Percentiles rank a stretch among this genome's conserved stretches.
phyloP scores from a whole-genome alignment of 2,329 filamentous ascomycete species.

The Aspergillus uvarum region DNA sequence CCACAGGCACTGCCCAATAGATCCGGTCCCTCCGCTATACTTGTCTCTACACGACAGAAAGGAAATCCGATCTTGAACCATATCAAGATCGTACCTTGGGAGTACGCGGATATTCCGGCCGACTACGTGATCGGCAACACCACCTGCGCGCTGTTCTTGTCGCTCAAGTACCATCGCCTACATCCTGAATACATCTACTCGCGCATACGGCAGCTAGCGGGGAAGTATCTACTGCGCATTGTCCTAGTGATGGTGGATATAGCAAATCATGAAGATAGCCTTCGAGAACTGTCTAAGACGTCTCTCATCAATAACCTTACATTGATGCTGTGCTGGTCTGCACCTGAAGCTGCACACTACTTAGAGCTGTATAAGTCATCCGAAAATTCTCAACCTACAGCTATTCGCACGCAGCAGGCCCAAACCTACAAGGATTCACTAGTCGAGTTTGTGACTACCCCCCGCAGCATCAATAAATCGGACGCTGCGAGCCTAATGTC shows the following conservation, averaged over 20 bases:
- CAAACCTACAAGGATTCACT: conserved; percentile 82
- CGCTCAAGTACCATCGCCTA: conserved; percentile 93
- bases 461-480: conserved; percentile 87
- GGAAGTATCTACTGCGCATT: conserved; percentile 82
- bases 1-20: conserved; percentile 77
- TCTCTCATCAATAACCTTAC: conserved; percentile 91
- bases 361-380: conserved; percentile 93
- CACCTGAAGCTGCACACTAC: conserved; percentile 89
- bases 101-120: conserved; percentile 93
- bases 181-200: conserved; percentile 98
- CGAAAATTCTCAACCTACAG: conserved; percentile 77
- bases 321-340: conserved; percentile 88
- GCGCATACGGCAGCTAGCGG: conserved; percentile 78
- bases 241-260: conserved; percentile 93
- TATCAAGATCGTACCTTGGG: conserved; percentile 83
- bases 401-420: conserved; percentile 82
- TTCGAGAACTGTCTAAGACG: conserved; percentile 90
- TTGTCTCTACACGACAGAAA: conserved; percentile 89
- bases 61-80: conserved; percentile 88
- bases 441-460: conserved; percentile 88
- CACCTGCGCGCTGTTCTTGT: conserved; percentile 88
- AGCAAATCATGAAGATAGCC: conserved; percentile 82
- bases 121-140: conserved; percentile 87
- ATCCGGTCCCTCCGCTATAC: conserved; percentile 70
- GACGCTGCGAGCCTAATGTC: conserved; percentile 88